Evolutionary conservation across 2,329 filamentous ascomycete species (phyloP), one percentile per base, ranked within the genome.

Genomic region (Remersonia thermophila): DNA sequence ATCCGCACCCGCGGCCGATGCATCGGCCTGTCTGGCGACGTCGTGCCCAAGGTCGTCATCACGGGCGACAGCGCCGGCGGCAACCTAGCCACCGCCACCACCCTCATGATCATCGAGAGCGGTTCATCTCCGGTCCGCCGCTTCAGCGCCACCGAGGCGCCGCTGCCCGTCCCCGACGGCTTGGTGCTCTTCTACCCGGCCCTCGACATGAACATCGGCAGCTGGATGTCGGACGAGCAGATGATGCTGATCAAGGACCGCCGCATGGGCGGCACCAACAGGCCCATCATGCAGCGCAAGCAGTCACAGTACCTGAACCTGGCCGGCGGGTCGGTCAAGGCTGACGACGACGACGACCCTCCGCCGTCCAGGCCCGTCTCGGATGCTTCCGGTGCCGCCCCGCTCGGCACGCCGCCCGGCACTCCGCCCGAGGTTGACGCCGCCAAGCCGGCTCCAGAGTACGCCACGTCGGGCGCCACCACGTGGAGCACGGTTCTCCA

Each of bases 141-240:
- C 33, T 73, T 68, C 56, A 61, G 67, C 38, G 67, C 66, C 11
- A 68, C 76, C 43, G 61, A 62, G 14, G 64, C 75, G 2, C 20
- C 20, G 5, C 65, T 94, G 5, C 80, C 86, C 0, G 55, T 72
- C 0, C 91, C 91, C 0, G 80, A 83, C 35, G 89, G 86, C 0
- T 59, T 96, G 7, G 69, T 96, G 1, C 67, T 94, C 33, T 77
- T 93, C 40, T 98, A 98, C 51, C 91, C 91, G 1, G 79, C 80
- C 0, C 63, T 98, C 40, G 91, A 96, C 51, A 86, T 96, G 82
- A 95, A 93, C 51, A 96, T 96, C 46, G 85, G 85, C 27, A 95
- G 87, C 57, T 98, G 91, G 91, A 96, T 98, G 87, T 87, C 84
- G 1, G 89, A 96, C 50, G 89, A 96, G 56, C 87, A 98, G 55